Conservation (phyloP, 371 early-diverging fungal genomes). For the Zychaea mexicana region DNA sequence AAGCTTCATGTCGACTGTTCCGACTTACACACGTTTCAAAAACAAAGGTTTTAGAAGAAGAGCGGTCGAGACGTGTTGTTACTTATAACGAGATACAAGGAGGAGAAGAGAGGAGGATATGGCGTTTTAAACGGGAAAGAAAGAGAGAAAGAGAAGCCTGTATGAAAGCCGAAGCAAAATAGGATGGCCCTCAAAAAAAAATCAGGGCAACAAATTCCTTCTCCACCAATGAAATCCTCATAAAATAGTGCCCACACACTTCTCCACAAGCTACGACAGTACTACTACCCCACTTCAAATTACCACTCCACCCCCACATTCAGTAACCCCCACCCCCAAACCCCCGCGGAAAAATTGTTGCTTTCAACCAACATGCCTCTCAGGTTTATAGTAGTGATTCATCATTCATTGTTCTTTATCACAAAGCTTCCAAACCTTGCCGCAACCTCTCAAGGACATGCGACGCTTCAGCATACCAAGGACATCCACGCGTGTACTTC, state of each 20-base stretch:
- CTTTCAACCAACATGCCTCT: no score
- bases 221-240: not conserved
- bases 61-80: no score
- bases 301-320: not conserved
- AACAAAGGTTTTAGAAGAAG: no score
- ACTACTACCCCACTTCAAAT: not conserved
- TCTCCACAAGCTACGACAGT: not conserved
- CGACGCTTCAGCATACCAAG: slow-evolving; percentile 34
- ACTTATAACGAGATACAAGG: no score
- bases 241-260: not conserved
- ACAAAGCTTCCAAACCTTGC: slow-evolving; percentile 8
- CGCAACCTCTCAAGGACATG: slow-evolving; percentile 15
- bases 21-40: no score
- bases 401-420: not conserved
- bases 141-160: not conserved
- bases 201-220: not conserved
- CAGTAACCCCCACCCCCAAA: no score
- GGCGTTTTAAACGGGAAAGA: not conserved
- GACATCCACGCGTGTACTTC: slow-evolving; percentile 26
- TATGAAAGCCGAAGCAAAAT: not conserved
- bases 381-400: no score
- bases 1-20: no score
- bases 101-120: no score
- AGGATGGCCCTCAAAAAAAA: not conserved
- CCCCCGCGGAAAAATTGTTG: no score